Percentiles rank a stretch among this genome's conserved stretches.
These are phyloP conservation scores for Podaxis sp. DNA, from an alignment of 768 basidiomycete species.

Conservation along the genomic window DNA sequence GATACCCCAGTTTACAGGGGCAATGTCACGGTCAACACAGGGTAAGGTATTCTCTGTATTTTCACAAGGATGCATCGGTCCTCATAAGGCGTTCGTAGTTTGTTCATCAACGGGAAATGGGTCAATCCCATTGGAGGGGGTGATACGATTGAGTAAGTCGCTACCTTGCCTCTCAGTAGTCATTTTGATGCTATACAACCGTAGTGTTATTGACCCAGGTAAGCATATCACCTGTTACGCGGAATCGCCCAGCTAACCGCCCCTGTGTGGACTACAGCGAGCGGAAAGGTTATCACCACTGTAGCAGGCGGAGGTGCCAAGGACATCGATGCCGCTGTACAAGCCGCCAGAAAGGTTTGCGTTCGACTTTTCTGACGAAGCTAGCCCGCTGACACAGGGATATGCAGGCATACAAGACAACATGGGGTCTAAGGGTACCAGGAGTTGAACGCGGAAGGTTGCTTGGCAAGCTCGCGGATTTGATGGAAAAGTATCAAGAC, in stretches of 20 bases:
- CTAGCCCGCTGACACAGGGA: background rate
- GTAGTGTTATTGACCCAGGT: constrained; percentile 60
- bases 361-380: background rate
- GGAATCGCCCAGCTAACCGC: background rate
- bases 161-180: background rate
- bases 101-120: constrained; percentile 74
- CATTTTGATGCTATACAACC: background rate
- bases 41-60: constrained; percentile 11
- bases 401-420: constrained; percentile 42
- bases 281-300: constrained; percentile 56
- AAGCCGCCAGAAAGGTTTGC: constrained; percentile 55
- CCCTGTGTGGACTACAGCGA: constrained; percentile 39
- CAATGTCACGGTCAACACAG: constrained; percentile 20
- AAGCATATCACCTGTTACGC: constrained; percentile 1
- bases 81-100: constrained; percentile 27
- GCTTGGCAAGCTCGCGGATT: constrained; percentile 59
- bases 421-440: constrained; percentile 65
- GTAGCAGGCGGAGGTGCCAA: constrained; percentile 58
- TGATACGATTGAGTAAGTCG: constrained; percentile 67
- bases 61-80: constrained; percentile 14
- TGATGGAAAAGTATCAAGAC: constrained; percentile 61
- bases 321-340: constrained; percentile 78
- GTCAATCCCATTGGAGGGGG: constrained; percentile 47
- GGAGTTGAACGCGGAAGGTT: constrained; percentile 53
- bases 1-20: constrained; percentile 23